These are phyloP conservation scores for Jatropha curcas DNA, from an alignment of 345 rosid species.

Conservation along the genomic window DNA sequence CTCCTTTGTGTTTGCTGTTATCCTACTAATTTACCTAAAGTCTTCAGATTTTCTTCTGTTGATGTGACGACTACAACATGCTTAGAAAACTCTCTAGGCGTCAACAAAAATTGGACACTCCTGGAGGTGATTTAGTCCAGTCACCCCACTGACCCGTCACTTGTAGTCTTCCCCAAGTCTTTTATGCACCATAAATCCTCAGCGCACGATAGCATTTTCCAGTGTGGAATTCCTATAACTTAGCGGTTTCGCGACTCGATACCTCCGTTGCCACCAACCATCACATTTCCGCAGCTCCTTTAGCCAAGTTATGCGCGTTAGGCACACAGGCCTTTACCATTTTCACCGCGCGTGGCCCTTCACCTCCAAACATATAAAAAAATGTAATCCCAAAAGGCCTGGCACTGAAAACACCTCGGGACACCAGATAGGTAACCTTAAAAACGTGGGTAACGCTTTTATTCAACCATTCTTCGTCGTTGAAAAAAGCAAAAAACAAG, in stretches of 20 bases:
- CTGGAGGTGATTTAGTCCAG: slow-evolving; percentile 92
- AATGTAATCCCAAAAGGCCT: slow-evolving; percentile 78
- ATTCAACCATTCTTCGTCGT: slow-evolving; percentile 69
- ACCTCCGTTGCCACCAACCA: slow-evolving; percentile 87
- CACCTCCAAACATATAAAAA: slow-evolving; percentile 95
- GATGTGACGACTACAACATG: not conserved
- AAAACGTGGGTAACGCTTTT: slow-evolving; percentile 65
- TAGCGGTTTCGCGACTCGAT: slow-evolving; percentile 63
- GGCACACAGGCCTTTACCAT: slow-evolving; percentile 63
- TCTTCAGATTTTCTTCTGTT: not conserved
- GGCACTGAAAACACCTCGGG: slow-evolving; percentile 86
- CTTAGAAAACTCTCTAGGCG: slow-evolving; percentile 83
- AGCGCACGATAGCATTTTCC: slow-evolving; percentile 74
- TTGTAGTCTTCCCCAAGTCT: slow-evolving; percentile 76
- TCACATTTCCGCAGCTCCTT: slow-evolving; percentile 56
- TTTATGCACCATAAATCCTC: slow-evolving; percentile 94
- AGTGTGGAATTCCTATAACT: slow-evolving; percentile 70
- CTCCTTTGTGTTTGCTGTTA: not conserved
- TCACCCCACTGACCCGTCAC: slow-evolving; percentile 78
- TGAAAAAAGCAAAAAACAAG: too few species aligned
- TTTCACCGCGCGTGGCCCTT: slow-evolving; percentile 66
- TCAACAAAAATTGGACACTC: slow-evolving; percentile 88
- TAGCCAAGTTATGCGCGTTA: slow-evolving; percentile 91
- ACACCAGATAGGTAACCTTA: slow-evolving; percentile 76
- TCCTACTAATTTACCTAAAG: not conserved